Conservation (phyloP, 768 basidiomycete species). For the Suillus lakei region DNA sequence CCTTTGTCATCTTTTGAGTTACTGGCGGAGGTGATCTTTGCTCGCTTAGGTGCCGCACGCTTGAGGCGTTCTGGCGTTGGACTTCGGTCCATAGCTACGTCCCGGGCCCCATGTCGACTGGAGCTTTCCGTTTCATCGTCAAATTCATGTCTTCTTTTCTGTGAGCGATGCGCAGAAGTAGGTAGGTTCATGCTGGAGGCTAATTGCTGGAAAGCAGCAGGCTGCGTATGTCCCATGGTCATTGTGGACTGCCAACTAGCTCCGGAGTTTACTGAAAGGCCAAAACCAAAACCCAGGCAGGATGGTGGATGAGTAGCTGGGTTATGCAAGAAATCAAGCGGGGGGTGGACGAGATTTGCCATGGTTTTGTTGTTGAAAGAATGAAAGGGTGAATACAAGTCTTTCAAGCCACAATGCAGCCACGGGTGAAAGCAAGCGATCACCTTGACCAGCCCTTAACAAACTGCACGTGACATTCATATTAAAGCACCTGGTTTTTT, state of each 20-base stretch:
- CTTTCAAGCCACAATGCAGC: constrained; percentile 11
- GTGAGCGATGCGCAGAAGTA: constrained; percentile 43
- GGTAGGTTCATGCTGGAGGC: constrained; percentile 55
- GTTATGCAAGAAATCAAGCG: constrained; percentile 65
- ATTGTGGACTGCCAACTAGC: constrained; percentile 52
- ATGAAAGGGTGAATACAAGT: constrained; percentile 20
- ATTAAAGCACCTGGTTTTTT: constrained; percentile 13
- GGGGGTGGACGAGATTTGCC: constrained; percentile 74
- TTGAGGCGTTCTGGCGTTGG: constrained; percentile 83
- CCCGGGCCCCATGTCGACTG: constrained; percentile 42
- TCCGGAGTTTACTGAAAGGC: constrained; percentile 49
- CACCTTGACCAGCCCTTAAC: constrained; percentile 39
- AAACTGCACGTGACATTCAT: constrained; percentile 36
- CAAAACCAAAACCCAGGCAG: constrained; percentile 77
- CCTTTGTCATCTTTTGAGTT: constrained; percentile 45
- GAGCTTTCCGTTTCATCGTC: constrained; percentile 65
- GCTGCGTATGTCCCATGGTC: constrained; percentile 43
- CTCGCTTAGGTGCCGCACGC: constrained; percentile 71
- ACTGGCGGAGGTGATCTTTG: constrained; percentile 33
- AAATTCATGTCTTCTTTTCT: constrained; percentile 69
- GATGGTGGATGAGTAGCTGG: constrained; percentile 64
- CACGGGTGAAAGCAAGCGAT: constrained; percentile 3
- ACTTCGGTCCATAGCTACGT: constrained; percentile 84
- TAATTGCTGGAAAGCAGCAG: constrained; percentile 58
- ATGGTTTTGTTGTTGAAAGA: constrained; percentile 43